These are phyloP conservation scores for Penicillium griseofulvum DNA, from an alignment of 2,329 filamentous ascomycete genomes.

Conservation along the genomic window DNA sequence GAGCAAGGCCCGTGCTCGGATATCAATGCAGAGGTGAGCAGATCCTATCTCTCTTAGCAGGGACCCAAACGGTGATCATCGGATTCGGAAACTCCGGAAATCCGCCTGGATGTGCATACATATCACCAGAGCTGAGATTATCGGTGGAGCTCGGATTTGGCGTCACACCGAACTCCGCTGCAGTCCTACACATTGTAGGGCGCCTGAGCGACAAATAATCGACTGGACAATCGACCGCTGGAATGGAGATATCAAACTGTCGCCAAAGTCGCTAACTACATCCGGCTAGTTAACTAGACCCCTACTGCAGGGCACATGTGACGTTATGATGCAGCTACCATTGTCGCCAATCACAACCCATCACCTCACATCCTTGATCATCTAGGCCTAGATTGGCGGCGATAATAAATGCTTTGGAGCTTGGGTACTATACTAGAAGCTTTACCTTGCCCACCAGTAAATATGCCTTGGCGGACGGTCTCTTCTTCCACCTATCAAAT, in stretches of 20 bases:
- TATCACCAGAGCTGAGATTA: conserved; percentile 1
- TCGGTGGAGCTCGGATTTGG: conserved; percentile 12
- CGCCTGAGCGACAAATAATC: neutral
- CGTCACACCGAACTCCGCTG: neutral
- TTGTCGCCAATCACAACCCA: neutral
- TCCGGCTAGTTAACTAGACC: conserved; percentile 8
- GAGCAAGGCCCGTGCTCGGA: conserved; percentile 29
- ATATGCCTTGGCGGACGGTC: conserved; percentile 8
- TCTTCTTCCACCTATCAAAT: conserved; percentile 13
- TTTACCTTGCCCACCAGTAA: conserved; percentile 13
- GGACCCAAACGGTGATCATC: conserved; percentile 43
- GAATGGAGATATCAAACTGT: conserved; percentile 3
- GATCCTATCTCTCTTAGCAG: conserved; percentile 37
- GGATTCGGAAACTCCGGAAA: conserved; percentile 27
- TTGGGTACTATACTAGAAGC: conserved; percentile 20
- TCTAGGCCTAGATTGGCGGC: conserved; percentile 19
- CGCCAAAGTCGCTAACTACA: neutral
- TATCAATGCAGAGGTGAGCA: conserved; percentile 30
- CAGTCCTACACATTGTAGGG: conserved; percentile 8
- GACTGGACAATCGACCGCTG: conserved; percentile 8
- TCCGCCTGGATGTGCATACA: conserved; percentile 3
- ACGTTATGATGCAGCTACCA: neutral
- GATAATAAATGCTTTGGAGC: conserved; percentile 18
- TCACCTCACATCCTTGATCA: conserved; percentile 10
- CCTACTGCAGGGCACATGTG: neutral